These are phyloP conservation scores for Phytophthora fragariae DNA, from an alignment of 352 stramenopile genomes.

Conservation along the genomic window DNA sequence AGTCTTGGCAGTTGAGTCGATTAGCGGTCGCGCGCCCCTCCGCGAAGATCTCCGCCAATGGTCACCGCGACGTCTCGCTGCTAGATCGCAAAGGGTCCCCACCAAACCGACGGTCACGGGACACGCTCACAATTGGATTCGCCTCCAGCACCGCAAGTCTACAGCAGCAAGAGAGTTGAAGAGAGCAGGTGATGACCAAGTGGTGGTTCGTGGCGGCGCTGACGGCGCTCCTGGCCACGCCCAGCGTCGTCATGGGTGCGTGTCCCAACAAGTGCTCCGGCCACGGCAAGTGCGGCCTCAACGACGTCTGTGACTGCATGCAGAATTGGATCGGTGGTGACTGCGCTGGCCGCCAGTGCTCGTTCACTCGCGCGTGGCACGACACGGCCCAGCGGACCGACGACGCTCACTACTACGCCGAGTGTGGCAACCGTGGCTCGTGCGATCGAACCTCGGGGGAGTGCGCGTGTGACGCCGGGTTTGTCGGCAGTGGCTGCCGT, in stretches of 20 bases:
- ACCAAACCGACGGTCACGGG: constrained; percentile 2
- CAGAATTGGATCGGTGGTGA: constrained; percentile 71
- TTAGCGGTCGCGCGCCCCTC: constrained; percentile 6
- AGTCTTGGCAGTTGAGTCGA: not conserved
- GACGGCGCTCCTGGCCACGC: constrained; percentile 43
- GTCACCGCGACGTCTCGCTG: constrained; percentile 20
- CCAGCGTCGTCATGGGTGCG: constrained; percentile 36
- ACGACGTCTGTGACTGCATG: constrained; percentile 72
- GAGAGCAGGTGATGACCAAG: constrained; percentile 29
- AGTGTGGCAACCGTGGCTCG: constrained; percentile 73
- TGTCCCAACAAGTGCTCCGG: constrained; percentile 75
- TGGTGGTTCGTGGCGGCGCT: constrained; percentile 49
- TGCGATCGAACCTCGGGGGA: constrained; percentile 76
- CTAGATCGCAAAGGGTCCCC: constrained; percentile 23
- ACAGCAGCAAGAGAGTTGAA: constrained; percentile 1
- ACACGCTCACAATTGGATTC: constrained; percentile 31
- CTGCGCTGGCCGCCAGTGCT: constrained; percentile 60
- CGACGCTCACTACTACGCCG: constrained; percentile 56
- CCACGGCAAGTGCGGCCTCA: constrained; percentile 62
- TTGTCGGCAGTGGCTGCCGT: constrained; percentile 75
- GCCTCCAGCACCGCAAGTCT: constrained; percentile 5
- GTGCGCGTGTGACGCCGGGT: constrained; percentile 88
- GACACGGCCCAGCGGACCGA: constrained; percentile 53
- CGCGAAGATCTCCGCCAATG: constrained; percentile 24
- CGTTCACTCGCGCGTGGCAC: constrained; percentile 66